Percentiles rank a stretch among this genome's conserved stretches.
These are phyloP conservation scores for Angomonas desouzai DNA, from an alignment of 208 protist species.

Conservation along the genomic window DNA sequence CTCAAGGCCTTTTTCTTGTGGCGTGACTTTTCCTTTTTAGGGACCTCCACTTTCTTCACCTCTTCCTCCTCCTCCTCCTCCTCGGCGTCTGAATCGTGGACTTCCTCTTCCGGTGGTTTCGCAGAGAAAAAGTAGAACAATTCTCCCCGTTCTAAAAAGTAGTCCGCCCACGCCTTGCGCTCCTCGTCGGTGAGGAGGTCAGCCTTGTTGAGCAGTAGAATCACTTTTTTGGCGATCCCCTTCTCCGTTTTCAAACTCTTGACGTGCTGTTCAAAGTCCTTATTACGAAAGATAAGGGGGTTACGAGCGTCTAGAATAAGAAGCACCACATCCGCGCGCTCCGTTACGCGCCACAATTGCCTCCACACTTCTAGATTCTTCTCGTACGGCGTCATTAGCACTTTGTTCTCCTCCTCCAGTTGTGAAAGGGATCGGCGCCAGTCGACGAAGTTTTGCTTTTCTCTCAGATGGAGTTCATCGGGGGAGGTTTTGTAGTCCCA, in stretches of 20 bases:
- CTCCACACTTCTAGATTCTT: conserved; percentile 99
- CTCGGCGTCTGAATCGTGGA: conserved; percentile 13
- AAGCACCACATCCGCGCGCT: conserved; percentile 93
- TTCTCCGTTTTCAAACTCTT: conserved; percentile 65
- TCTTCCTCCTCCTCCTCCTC: conserved; percentile 13
- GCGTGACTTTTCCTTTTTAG: conserved; percentile 51
- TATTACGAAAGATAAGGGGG: conserved; percentile 95
- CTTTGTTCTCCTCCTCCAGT: conserved; percentile 92
- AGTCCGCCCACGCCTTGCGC: conserved; percentile 90
- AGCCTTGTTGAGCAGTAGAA: conserved; percentile 98
- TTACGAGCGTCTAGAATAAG: conserved; percentile 97
- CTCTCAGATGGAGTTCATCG: conserved; percentile 56
- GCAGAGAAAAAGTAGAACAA: conserved; percentile 93
- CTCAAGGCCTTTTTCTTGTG: conserved; percentile 75
- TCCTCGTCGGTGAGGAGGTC: conserved; percentile 96
- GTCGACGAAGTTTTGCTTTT: conserved; percentile 84
- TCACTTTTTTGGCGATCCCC: conserved; percentile 59
- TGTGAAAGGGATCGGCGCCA: conserved; percentile 85
- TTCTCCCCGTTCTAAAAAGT: conserved; percentile 81
- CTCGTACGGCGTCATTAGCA: conserved; percentile 98
- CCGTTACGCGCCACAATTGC: conserved; percentile 98
- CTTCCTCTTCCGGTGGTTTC: conserved; percentile 31
- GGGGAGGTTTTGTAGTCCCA: conserved; percentile 78
- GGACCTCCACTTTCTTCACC: neutral
- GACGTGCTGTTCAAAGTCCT: conserved; percentile 86